Percentiles rank a stretch among this genome's conserved stretches.
Evolutionary conservation across 225 moss, liverwort and hornwort species (phyloP).

Genomic region (Antitrichia curtipendula): DNA sequence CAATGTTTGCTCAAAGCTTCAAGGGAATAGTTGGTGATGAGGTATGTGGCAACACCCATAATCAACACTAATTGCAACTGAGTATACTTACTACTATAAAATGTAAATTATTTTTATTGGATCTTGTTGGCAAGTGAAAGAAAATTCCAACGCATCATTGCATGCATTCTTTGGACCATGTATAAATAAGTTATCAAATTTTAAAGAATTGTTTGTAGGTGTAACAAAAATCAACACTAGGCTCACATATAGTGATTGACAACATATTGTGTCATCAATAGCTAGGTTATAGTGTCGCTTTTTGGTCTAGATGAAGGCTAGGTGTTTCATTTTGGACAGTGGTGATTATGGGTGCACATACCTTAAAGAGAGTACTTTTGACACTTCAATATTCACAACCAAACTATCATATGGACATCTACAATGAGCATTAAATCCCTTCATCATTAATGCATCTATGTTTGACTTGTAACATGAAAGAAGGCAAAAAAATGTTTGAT

Average conservation of each 20-base stretch:
- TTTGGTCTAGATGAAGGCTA: accelerated
- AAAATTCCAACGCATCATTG: accelerated
- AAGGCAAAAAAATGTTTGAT: too few relatives aligned
- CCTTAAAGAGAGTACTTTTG: neutral
- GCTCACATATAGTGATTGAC: neutral
- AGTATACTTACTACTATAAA: neutral
- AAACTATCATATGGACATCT: neutral
- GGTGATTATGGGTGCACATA: neutral
- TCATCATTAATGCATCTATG: neutral
- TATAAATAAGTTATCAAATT: neutral
- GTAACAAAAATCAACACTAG: neutral
- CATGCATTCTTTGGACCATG: accelerated
- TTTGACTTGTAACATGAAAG: too few relatives aligned
- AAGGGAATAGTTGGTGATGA: too few relatives aligned
- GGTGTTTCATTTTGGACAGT: neutral
- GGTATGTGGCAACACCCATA: neutral
- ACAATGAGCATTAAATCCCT: neutral
- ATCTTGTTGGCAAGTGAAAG: too few relatives aligned
- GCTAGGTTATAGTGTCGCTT: neutral
- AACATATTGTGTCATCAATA: neutral
- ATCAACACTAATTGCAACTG: neutral
- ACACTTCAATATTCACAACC: neutral
- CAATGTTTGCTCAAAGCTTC: neutral
- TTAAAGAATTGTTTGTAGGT: neutral
- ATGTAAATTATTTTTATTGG: neutral